Conservation (phyloP, 164 flowering plant species). For the Dillenia turbinata region DNA sequence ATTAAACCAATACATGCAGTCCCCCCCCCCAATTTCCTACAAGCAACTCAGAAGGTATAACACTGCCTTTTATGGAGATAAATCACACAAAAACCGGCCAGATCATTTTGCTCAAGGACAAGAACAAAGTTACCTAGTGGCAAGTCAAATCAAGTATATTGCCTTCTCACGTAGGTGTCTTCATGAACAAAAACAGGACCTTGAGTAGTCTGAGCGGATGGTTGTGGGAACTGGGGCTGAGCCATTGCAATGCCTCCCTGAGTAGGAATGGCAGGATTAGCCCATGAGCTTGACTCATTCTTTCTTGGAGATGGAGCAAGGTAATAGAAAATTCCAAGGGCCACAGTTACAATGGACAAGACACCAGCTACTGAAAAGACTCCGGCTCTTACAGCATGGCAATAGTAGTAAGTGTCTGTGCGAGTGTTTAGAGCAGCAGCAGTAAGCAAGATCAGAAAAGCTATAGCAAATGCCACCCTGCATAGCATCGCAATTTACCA, state of each 20-base stretch:
- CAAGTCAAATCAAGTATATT: conserved; percentile 31
- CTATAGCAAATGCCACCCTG: conserved; percentile 87
- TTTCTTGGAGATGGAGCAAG: conserved; percentile 38
- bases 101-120: no score
- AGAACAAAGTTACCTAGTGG: no score
- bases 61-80: no score
- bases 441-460: conserved; percentile 77
- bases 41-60: no score
- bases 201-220: conserved; percentile 22
- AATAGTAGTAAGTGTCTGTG: conserved; percentile 55
- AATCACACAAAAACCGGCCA: no score
- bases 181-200: conserved; percentile 83
- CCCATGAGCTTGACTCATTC: conserved; percentile 20
- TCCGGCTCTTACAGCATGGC: conserved; percentile 93
- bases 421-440: conserved; percentile 85
- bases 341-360: conserved; percentile 56
- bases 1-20: no score
- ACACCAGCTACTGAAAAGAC: conserved; percentile 82
- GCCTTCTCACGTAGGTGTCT: conserved; percentile 75
- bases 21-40: no score
- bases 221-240: conserved; percentile 54
- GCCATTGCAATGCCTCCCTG: conserved; percentile 73
- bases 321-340: conserved; percentile 67
- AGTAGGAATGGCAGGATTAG: conserved; percentile 16
- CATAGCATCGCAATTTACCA: conserved; percentile 2